phyloP scores from a whole-genome alignment of 352 stramenopile species.

The Pythium volutum region DNA sequence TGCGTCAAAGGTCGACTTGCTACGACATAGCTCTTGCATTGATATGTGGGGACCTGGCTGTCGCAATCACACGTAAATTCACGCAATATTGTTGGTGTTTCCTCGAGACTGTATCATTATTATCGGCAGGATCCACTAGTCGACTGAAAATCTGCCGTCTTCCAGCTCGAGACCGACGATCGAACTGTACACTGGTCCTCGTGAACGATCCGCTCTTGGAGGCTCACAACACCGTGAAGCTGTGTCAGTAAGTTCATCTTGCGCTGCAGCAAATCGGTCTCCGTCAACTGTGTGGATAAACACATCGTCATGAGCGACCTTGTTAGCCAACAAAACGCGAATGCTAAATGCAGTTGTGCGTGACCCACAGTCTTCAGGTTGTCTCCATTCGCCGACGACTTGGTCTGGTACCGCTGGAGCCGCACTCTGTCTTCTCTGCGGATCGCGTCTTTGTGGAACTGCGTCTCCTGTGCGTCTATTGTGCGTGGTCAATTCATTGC shows the following conservation, averaged over 20 bases:
- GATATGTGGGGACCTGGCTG: not conserved
- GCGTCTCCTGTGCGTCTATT: slow-evolving; percentile 32
- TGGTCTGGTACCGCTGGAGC: slow-evolving; percentile 24
- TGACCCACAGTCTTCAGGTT: slow-evolving; percentile 37
- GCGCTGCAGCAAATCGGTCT: slow-evolving; percentile 48
- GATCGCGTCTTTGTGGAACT: slow-evolving; percentile 52
- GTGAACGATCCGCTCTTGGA: slow-evolving; percentile 49
- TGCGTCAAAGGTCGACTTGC: not conserved
- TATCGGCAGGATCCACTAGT: not conserved
- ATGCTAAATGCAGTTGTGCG: no score
- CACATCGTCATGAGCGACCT: not conserved
- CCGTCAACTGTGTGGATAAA: slow-evolving; percentile 31
- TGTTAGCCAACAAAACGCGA: no score
- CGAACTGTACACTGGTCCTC: slow-evolving; percentile 65
- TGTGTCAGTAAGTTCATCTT: slow-evolving; percentile 52
- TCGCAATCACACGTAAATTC: not conserved
- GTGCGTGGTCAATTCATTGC: not conserved
- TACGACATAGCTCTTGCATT: not conserved
- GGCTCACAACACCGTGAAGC: slow-evolving; percentile 49
- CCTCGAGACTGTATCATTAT: not conserved
- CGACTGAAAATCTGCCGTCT: slow-evolving; percentile 32
- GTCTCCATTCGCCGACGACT: slow-evolving; percentile 18
- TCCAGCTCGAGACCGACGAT: slow-evolving; percentile 75
- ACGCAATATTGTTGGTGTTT: not conserved
- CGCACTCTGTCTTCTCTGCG: slow-evolving; percentile 40